phyloP scores from a whole-genome alignment of 2,329 filamentous ascomycete genomes.

The Stagonosporopsis rhizophila region DNA sequence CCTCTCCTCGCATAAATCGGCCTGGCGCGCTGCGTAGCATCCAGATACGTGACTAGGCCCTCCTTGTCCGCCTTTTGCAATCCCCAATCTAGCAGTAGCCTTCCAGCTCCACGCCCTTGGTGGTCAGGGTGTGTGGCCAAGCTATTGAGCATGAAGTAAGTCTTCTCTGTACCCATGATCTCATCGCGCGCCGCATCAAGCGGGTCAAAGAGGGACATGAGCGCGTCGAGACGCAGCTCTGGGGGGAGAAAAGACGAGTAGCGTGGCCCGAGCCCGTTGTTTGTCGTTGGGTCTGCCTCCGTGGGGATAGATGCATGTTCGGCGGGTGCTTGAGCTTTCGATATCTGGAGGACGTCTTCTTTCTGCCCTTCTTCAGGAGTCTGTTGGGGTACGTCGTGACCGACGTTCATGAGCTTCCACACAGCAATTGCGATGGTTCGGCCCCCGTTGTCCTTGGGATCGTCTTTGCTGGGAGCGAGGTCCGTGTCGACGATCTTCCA shows the following conservation, averaged over 20 bases:
- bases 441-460: conserved; percentile 32
- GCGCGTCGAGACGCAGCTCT: conserved; percentile 54
- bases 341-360: neutral
- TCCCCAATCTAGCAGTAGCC: conserved; percentile 50
- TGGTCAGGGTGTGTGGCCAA: conserved; percentile 50
- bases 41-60: conserved; percentile 50
- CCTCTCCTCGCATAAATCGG: conserved; percentile 49
- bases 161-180: conserved; percentile 33
- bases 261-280: neutral
- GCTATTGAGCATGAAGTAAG: conserved; percentile 40
- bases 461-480: conserved; percentile 30
- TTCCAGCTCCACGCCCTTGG: conserved; percentile 50
- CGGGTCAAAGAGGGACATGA: conserved; percentile 35
- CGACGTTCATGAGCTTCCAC: conserved; percentile 35
- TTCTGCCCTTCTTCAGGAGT: neutral
- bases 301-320: conserved; percentile 3
- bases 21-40: conserved; percentile 47
- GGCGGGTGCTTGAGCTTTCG: neutral
- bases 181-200: conserved; percentile 31
- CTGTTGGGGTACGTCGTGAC: neutral
- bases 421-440: conserved; percentile 38
- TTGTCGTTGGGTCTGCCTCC: conserved; percentile 4
- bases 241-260: conserved; percentile 77
- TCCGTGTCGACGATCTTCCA: conserved; percentile 45
- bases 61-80: conserved; percentile 50